Percentiles rank a stretch among this genome's conserved stretches.
phyloP scores from a whole-genome alignment of 1,139 yeast species.

The Suhomyces anneliseae region DNA sequence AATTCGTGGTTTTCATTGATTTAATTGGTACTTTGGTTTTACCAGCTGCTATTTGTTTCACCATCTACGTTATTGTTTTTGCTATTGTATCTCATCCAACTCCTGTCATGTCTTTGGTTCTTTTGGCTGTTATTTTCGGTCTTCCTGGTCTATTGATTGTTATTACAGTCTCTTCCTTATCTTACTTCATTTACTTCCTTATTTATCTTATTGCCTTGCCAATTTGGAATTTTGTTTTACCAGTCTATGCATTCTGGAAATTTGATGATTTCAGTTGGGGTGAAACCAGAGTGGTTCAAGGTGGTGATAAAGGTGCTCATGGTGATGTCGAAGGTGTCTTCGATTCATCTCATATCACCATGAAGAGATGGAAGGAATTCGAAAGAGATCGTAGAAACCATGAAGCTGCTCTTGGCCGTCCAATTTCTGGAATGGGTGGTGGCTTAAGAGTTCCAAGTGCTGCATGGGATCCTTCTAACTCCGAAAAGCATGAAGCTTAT shows the following conservation, averaged over 20 bases:
- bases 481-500: slow-evolving; percentile 29
- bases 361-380: slow-evolving; percentile 94
- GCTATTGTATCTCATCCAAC: slow-evolving; percentile 83
- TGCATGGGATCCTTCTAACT: slow-evolving; percentile 50
- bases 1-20: slow-evolving; percentile 85
- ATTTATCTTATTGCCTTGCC: slow-evolving; percentile 84
- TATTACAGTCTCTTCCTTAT: slow-evolving; percentile 78
- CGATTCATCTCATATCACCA: slow-evolving; percentile 81
- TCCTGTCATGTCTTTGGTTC: slow-evolving; percentile 74
- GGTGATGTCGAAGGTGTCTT: slow-evolving; percentile 74
- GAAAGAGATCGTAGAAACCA: slow-evolving; percentile 61
- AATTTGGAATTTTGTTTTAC: slow-evolving; percentile 91
- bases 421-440: slow-evolving; percentile 7
- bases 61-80: slow-evolving; percentile 74
- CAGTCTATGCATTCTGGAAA: slow-evolving; percentile 90
- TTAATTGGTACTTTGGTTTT: slow-evolving; percentile 86
- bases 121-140: slow-evolving; percentile 83
- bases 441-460: slow-evolving; percentile 41
- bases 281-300: slow-evolving; percentile 85
- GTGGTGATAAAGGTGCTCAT: slow-evolving; percentile 70
- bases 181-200: slow-evolving; percentile 79
- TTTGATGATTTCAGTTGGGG: slow-evolving; percentile 99
- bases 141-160: slow-evolving; percentile 85
- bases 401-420: slow-evolving; percentile 21
- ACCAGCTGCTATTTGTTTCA: slow-evolving; percentile 89